Evolutionary conservation across 2,329 filamentous ascomycete genomes (phyloP), one percentile per base, ranked within the genome.

Genomic region (Stylonectria norvegica): DNA sequence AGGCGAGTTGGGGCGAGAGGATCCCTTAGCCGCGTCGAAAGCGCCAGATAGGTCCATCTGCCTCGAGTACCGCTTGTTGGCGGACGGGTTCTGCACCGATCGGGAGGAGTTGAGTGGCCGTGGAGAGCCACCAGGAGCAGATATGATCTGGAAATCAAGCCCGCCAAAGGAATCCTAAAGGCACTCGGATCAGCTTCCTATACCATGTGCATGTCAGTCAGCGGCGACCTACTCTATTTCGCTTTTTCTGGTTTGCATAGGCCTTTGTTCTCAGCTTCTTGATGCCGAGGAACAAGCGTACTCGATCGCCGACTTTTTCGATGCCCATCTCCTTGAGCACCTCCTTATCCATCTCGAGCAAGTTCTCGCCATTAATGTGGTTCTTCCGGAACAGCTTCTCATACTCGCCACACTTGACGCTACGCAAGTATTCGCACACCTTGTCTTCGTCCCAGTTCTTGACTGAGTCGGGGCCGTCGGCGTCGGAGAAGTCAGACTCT

Each of bases 311-410:
- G 50, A 98, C 87, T 67, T 97, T 98, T 55, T 95, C 94, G 55
- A 98, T 91, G 30, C 93, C 93, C 81, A 98, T 95, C 65, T 98
- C 93, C 66, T 95, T 94, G 49, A 98, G 75, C 28, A 95, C 89
- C 40, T 89, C 85, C 72, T 95, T 94, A 66, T 98, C 93, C 75
- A 96, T 91, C 68, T 98, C 93, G 54, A 98, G 76, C 31, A 98
- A 73, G 61, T 95, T 96, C 69, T 96, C 89, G 57, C 93, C 93
- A 61, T 93, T 98, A 71, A 98, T 96, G 65, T 97, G 88, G 64
- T 98, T 95, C 61, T 83, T 83, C 67, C 86, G 69, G 67, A 96
- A 96, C 18, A 95, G 67, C 58, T 86, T 83, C 62, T 95, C 89
- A 67, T 98, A 97, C 61, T 97, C 89, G 54, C 85, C 83, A 61